phyloP scores from a whole-genome alignment of 2,329 filamentous ascomycete species.

The Chrysoporthe deuterocubensis region DNA sequence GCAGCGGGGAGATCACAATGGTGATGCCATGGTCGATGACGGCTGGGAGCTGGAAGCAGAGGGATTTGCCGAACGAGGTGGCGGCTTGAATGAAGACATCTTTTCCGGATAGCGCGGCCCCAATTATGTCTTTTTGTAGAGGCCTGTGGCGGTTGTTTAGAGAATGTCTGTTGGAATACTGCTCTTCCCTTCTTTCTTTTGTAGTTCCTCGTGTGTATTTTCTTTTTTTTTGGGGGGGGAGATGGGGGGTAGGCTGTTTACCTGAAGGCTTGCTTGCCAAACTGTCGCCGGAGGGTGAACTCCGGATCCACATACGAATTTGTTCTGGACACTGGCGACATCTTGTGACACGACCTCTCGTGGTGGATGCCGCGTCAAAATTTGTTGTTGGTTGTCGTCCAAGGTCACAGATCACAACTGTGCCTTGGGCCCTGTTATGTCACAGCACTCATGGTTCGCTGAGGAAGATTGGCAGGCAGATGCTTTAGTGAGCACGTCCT shows the following conservation, averaged over 20 bases:
- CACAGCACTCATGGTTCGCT: conserved; percentile 15
- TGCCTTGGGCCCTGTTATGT: conserved; percentile 22
- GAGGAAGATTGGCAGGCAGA: background rate
- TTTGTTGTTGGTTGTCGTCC: conserved; percentile 3
- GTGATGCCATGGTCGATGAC: conserved; percentile 88
- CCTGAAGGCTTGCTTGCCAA: conserved; percentile 76
- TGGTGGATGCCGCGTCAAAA: background rate
- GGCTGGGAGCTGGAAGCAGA: conserved; percentile 91
- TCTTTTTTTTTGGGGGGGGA: background rate
- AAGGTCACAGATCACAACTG: conserved; percentile 9
- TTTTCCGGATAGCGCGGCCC: conserved; percentile 76
- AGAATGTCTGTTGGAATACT: background rate
- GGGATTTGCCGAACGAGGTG: conserved; percentile 87
- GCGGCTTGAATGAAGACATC: conserved; percentile 95
- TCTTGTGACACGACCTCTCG: conserved; percentile 31
- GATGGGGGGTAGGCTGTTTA: conserved; percentile 39
- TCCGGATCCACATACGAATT: conserved; percentile 67
- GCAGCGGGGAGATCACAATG: conserved; percentile 84
- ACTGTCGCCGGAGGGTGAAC: conserved; percentile 74
- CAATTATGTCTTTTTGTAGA: conserved; percentile 85
- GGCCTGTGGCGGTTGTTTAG: conserved; percentile 57
- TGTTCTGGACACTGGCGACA: conserved; percentile 49
- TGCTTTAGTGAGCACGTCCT: background rate
- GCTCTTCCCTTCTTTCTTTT: background rate
- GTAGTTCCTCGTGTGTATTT: background rate